Base-by-base conservation (phyloP, 495 filamentous ascomycete species). In the Podospora appendiculata region DNA sequence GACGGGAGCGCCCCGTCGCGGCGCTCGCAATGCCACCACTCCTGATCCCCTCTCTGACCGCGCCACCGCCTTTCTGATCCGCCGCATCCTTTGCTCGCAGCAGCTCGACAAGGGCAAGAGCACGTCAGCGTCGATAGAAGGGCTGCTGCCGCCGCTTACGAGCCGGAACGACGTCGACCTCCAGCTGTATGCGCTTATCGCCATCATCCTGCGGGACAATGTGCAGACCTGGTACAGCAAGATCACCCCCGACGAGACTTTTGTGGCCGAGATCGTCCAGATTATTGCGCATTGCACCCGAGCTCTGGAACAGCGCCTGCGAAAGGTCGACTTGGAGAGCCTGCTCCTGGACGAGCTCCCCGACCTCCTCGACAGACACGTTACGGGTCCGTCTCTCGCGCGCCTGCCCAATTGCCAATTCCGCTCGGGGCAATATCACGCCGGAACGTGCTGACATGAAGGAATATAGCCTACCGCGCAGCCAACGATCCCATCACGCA, bases 161-260 rank as follows among this genome's bases (percentile, higher is more conserved):
- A 91, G 88, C 69, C 89, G 87, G 51, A 93, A 96, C 64, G 88
- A 90, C 52, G 81, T 96, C 52, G 93, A 98, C 62, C 70, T 89
- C 53, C 87, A 98, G 65, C 78, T 98, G 32, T 98, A 96, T 63
- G 93, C 89, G 11, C 76, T 97, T 25, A 78, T 98, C 49, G 86
- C 93, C 35, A 84, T 96, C 50, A 81, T 97, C 54, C 78, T 95
- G 47, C 81, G 85, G 59, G 92, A 96, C 55, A 90, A 88, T 65
- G 86, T 97, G 17, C 82, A 89, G 52, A 86, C 83, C 50, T 98
- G 93, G 93, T 98, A 98, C 70, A 77, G 75, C 44, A 89, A 86
- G 61, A 89, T 98, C 63, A 97, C 92, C 2, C 79, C 90, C 4
- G 94, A 98, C 65, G 85, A 90, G 52, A 75, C 79, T 1, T 88